Percentiles rank a stretch among this genome's conserved stretches.
phyloP scores from a whole-genome alignment of 1,139 yeast species.

The Zygosaccharomyces pseudobailii region DNA sequence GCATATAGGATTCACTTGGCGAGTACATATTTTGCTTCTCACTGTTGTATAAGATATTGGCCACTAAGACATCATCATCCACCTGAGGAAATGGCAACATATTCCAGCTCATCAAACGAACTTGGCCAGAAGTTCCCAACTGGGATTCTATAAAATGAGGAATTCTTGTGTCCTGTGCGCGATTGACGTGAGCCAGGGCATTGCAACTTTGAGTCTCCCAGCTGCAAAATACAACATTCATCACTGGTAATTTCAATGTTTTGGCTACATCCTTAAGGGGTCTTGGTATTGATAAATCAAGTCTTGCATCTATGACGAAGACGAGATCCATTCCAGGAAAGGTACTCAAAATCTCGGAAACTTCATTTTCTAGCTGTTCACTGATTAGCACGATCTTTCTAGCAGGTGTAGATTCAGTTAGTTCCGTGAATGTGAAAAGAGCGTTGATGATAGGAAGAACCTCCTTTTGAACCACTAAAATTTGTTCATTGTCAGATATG shows the following conservation, averaged over 20 bases:
- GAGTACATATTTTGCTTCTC: conserved; percentile 24
- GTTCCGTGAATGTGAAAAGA: conserved; percentile 24
- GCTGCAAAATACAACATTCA: conserved; percentile 20
- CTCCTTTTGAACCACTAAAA: conserved; percentile 24
- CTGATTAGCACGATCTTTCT: conserved; percentile 22
- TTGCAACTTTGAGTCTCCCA: conserved; percentile 23
- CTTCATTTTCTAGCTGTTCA: conserved; percentile 16
- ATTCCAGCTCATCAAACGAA: conserved; percentile 20
- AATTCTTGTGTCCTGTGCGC: conserved; percentile 3
- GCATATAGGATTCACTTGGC: conserved; percentile 22
- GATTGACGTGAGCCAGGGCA: conserved; percentile 7
- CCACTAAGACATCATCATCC: conserved; percentile 25
- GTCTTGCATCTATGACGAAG: conserved; percentile 26
- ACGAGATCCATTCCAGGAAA: conserved; percentile 18
- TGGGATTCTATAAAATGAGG: conserved; percentile 25
- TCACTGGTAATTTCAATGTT: conserved; percentile 1
- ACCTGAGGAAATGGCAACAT: conserved; percentile 24
- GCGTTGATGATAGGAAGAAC: conserved; percentile 21
- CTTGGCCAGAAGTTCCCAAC: conserved; percentile 6
- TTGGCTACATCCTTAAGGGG: conserved; percentile 9
- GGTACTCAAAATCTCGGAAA: conserved; percentile 13
- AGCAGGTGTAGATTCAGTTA: conserved; percentile 26
- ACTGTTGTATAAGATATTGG: conserved; percentile 21
- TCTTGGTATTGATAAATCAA: conserved; percentile 21
- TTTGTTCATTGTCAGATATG: conserved; percentile 16